A percentile compares a stretch with the other conserved stretches of the same genome.
These are phyloP conservation scores for Domatiomyces catenatus DNA, from an alignment of 2,329 filamentous ascomycete genomes.

Conservation along the genomic window DNA sequence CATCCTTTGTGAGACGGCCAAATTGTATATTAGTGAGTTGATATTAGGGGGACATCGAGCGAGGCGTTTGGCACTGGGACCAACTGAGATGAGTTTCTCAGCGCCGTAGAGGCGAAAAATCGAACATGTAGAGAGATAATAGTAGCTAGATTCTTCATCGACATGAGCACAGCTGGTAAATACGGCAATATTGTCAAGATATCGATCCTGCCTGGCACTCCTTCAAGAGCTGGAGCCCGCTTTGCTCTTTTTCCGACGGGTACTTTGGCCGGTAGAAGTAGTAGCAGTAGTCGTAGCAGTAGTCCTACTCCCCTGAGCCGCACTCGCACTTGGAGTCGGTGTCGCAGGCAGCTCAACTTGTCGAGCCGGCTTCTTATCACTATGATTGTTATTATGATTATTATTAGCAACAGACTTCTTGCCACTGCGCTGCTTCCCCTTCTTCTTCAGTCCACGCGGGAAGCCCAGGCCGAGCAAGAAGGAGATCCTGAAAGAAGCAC, in stretches of 20 bases:
- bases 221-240: background rate
- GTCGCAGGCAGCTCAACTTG: background rate
- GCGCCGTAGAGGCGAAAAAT: too few relatives aligned
- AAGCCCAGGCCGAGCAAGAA: background rate
- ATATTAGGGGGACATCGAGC: background rate
- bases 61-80: background rate
- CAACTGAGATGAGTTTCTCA: too few relatives aligned
- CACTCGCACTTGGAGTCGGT: background rate
- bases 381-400: too few relatives aligned
- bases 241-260: background rate
- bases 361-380: background rate
- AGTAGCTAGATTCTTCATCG: too few relatives aligned
- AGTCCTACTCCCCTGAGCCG: background rate
- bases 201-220: background rate
- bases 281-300: too few relatives aligned
- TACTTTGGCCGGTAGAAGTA: too few relatives aligned
- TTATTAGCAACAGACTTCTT: background rate
- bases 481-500: constrained; percentile 33
- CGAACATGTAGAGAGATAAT: too few relatives aligned
- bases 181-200: background rate
- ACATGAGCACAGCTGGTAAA: background rate
- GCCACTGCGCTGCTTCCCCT: background rate
- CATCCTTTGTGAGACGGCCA: background rate
- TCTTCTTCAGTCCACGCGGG: background rate
- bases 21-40: background rate